Conservation (phyloP, 208 protist species). For the Leishmania arabica region DNA sequence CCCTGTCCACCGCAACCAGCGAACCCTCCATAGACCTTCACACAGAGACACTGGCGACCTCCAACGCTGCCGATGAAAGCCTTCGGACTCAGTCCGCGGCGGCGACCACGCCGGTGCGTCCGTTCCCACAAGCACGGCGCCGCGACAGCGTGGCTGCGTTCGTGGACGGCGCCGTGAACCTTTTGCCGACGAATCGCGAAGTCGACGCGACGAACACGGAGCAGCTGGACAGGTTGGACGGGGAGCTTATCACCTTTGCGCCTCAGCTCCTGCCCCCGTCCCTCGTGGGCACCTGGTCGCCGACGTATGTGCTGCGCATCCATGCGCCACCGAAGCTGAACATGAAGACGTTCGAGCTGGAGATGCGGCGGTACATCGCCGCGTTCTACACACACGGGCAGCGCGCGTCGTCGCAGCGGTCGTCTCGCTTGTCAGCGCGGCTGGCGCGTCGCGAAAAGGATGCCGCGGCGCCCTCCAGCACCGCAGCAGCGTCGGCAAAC, state of each 20-base stretch:
- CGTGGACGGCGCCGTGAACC: constrained; percentile 67
- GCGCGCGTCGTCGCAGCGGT: constrained; percentile 1
- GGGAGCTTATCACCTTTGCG: constrained; percentile 62
- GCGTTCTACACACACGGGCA: constrained; percentile 36
- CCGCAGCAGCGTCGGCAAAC: neutral
- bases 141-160: constrained; percentile 14
- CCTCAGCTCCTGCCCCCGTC: constrained; percentile 58
- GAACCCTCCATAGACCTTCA: neutral
- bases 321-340: constrained; percentile 20
- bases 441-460: neutral
- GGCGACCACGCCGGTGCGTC: neutral
- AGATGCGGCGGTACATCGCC: constrained; percentile 38
- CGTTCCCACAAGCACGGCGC: neutral
- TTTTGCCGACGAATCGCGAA: constrained; percentile 84
- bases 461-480: neutral
- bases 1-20: neutral
- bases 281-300: constrained; percentile 64
- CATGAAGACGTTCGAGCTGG: constrained; percentile 7
- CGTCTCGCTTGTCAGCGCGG: neutral
- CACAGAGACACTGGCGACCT: neutral
- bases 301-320: constrained; percentile 70
- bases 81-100: neutral
- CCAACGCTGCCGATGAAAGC: neutral
- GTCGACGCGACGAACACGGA: constrained; percentile 63
- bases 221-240: constrained; percentile 63